Conservation (phyloP, 352 stramenopile genomes). For the Halophytophthora batemanensis region DNA sequence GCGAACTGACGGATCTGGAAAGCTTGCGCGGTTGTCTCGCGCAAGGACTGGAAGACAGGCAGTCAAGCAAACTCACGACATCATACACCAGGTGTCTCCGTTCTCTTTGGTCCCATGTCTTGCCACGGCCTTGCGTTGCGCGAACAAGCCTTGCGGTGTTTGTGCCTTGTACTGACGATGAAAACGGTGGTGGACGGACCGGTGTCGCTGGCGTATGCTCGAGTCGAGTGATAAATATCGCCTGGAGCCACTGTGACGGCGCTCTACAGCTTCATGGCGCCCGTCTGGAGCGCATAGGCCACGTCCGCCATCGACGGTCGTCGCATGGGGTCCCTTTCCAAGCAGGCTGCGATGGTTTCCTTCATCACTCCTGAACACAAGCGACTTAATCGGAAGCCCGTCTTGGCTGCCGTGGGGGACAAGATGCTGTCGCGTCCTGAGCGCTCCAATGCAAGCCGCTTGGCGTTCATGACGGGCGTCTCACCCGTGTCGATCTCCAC, state of each 20-base stretch:
- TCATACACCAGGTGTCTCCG: too few relatives aligned
- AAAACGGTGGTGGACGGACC: neutral
- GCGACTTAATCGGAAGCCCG: slow-evolving; percentile 49
- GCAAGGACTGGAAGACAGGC: too few relatives aligned
- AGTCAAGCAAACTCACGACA: too few relatives aligned
- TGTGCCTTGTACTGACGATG: too few relatives aligned
- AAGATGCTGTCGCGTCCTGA: slow-evolving; percentile 25
- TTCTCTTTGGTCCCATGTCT: too few relatives aligned
- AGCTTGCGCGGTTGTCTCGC: neutral
- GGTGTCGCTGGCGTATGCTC: neutral
- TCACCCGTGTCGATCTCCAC: slow-evolving; percentile 75
- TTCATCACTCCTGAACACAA: slow-evolving; percentile 67
- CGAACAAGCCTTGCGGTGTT: too few relatives aligned
- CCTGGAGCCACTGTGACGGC: neutral
- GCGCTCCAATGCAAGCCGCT: slow-evolving; percentile 35
- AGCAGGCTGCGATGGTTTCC: slow-evolving; percentile 55
- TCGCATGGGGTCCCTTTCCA: slow-evolving; percentile 46
- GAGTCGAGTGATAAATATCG: slow-evolving; percentile 19
- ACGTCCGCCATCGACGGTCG: slow-evolving; percentile 67
- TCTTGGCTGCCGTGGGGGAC: slow-evolving; percentile 38
- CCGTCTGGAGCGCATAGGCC: slow-evolving; percentile 53
- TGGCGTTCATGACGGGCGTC: slow-evolving; percentile 59
- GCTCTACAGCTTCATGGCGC: slow-evolving; percentile 49
- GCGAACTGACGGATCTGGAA: neutral
- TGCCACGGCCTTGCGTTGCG: too few relatives aligned